Base-by-base conservation (phyloP, 805 yeast genomes). In the Helenozyma rhizophorensis region DNA sequence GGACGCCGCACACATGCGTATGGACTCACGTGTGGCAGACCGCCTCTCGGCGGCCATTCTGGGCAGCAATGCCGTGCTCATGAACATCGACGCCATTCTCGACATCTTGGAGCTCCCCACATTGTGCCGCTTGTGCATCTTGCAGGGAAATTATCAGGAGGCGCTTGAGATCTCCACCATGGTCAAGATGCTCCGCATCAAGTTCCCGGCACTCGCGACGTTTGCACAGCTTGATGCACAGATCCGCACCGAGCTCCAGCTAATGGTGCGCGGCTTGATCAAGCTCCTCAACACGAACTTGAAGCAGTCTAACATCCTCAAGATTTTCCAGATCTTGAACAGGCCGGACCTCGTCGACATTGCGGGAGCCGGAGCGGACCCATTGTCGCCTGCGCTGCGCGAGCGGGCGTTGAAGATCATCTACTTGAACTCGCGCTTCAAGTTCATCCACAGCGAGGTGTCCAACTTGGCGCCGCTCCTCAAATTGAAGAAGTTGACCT, bases 81-180 rank as follows among this genome's bases (percentile, higher is more conserved):
- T 70, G 29, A 80, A 83, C 44, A 72, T 87, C 50, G 88, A 81
- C 40, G 74, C 78, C 24, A 68, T 89, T 9, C 72, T 82, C 39
- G 95, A 85, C 47, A 71, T 89, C 8, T 63, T 90, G 44, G 95
- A 86, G 50, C 62, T 93, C 21, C 97, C 98, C 1, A 72, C 94
- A 2, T 56, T 90, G 29, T 79, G 90, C 21, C 72, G 79, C 29
- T 78, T 89, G n/a, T 86, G 97, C 57, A 85, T 89, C 9, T 69
- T 76, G 29, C 81, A 83, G 28, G 96, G 96, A 0, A 84, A 83
- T 50, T 93, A 89, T 52, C 83, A 87, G 21, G 95, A 88, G 50
- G 88, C 96, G 8, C 71, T 90, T 22, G 95, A 90, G 53, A 74
- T 90, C 10, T 82, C 88, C 9, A 72, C 83, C 19, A 78, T 84